These are phyloP conservation scores for Botrytis medusae DNA, from an alignment of 2,329 filamentous ascomycete species.

Conservation along the genomic window DNA sequence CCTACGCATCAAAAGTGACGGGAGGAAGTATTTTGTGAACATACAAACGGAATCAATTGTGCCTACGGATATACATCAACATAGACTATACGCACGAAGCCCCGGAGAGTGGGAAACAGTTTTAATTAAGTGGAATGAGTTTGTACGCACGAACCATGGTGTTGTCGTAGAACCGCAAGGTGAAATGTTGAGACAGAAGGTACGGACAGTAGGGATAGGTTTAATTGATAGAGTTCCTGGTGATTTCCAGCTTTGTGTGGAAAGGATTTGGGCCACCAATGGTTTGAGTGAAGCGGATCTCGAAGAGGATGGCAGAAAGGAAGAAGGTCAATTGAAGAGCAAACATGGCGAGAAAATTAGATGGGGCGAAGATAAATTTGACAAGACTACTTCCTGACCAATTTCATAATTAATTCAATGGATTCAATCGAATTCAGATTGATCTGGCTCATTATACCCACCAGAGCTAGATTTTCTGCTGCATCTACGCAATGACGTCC, in stretches of 20 bases:
- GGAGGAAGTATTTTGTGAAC: conserved; percentile 90
- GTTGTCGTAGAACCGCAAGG: conserved; percentile 90
- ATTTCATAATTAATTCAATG: neutral
- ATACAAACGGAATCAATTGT: conserved; percentile 93
- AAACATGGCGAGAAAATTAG: conserved; percentile 47
- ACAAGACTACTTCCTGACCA: neutral
- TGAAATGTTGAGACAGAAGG: conserved; percentile 82
- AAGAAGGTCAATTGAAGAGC: conserved; percentile 44
- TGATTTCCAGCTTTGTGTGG: conserved; percentile 82
- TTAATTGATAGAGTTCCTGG: conserved; percentile 87
- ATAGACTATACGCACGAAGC: conserved; percentile 75
- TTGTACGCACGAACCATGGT: conserved; percentile 92
- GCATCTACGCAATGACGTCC: neutral
- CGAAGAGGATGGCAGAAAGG: conserved; percentile 36
- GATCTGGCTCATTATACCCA: neutral
- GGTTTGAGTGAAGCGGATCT: conserved; percentile 30
- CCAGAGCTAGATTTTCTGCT: neutral
- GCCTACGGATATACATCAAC: conserved; percentile 93
- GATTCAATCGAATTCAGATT: neutral
- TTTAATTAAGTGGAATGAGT: conserved; percentile 86
- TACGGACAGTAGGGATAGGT: conserved; percentile 82
- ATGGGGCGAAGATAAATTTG: conserved; percentile 40
- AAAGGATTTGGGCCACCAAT: conserved; percentile 90
- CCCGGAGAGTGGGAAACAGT: conserved; percentile 93
- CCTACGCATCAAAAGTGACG: conserved; percentile 85